Conservation (phyloP, 2,329 filamentous ascomycete species). For the Aspergillus sp. region DNA sequence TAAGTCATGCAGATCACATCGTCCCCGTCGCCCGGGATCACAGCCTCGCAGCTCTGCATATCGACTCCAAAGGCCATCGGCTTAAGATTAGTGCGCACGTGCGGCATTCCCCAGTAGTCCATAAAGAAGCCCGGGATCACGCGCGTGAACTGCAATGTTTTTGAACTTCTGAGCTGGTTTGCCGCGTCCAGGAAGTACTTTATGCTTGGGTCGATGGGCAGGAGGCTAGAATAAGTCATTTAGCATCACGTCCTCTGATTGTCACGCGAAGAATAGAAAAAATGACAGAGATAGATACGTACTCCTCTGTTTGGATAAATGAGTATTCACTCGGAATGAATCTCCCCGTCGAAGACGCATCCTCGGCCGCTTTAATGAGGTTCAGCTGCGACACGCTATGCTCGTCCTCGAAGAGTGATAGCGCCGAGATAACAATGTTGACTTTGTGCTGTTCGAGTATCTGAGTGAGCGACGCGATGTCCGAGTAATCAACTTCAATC, state of each 20-base stretch:
- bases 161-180: constrained; percentile 30
- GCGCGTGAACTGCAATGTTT: constrained; percentile 38
- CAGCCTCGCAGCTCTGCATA: constrained; percentile 46
- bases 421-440: constrained; percentile 47
- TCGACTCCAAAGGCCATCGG: constrained; percentile 47
- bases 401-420: constrained; percentile 33
- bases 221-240: constrained; percentile 19
- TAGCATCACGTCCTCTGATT: no score
- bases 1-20: constrained; percentile 49
- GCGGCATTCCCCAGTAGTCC: constrained; percentile 47
- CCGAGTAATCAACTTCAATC: constrained; percentile 35
- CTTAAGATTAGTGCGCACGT: constrained; percentile 39
- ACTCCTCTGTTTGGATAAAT: constrained; percentile 35
- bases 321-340: constrained; percentile 49
- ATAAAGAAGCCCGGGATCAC: constrained; percentile 48
- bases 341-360: constrained; percentile 38
- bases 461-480: constrained; percentile 27
- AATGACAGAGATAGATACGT: constrained; percentile 2
- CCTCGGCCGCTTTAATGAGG: constrained; percentile 47
- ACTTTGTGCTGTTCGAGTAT: constrained; percentile 40
- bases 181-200: constrained; percentile 29
- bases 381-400: constrained; percentile 40
- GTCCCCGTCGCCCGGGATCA: constrained; percentile 52
- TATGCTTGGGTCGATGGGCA: constrained; percentile 31
- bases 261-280: neutral